These are phyloP conservation scores for Candida sithepensis DNA, from an alignment of 805 yeast species.

Conservation along the genomic window DNA sequence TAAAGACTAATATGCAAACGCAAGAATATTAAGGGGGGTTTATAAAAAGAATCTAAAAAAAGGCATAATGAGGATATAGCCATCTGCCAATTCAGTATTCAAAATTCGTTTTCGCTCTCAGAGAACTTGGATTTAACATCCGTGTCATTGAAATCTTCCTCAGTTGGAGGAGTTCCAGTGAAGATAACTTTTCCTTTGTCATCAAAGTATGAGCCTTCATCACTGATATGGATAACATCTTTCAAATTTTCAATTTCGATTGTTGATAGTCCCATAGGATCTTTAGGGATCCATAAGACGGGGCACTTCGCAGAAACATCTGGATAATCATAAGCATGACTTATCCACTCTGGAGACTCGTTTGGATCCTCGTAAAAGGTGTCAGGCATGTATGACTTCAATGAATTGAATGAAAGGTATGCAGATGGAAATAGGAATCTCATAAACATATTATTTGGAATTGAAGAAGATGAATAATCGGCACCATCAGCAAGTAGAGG, in stretches of 20 bases:
- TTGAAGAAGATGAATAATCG: slow-evolving; percentile 27
- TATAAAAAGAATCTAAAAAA: neutral
- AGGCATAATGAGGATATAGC: too few species aligned
- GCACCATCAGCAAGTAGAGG: slow-evolving; percentile 74
- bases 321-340: slow-evolving; percentile 75
- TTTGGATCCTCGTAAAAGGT: slow-evolving; percentile 49
- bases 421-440: slow-evolving; percentile 55
- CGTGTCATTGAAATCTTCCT: slow-evolving; percentile 1
- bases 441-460: slow-evolving; percentile 20
- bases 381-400: slow-evolving; percentile 53
- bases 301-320: slow-evolving; percentile 68
- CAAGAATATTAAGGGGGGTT: too few species aligned
- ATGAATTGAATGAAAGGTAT: slow-evolving; percentile 47
- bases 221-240: slow-evolving; percentile 58
- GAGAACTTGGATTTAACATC: neutral
- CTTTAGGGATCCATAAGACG: slow-evolving; percentile 88
- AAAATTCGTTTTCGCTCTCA: neutral
- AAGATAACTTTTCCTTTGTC: slow-evolving; percentile 45
- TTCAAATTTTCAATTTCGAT: slow-evolving; percentile 53
- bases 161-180: slow-evolving; percentile 51
- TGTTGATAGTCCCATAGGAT: slow-evolving; percentile 77
- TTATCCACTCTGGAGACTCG: slow-evolving; percentile 39
- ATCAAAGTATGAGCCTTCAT: slow-evolving; percentile 61
- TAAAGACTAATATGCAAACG: too few species aligned
- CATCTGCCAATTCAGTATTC: too few species aligned